Evolutionary conservation across 495 filamentous ascomycete genomes (phyloP), one percentile per base, ranked within the genome.

Genomic region (Xylona heveae): DNA sequence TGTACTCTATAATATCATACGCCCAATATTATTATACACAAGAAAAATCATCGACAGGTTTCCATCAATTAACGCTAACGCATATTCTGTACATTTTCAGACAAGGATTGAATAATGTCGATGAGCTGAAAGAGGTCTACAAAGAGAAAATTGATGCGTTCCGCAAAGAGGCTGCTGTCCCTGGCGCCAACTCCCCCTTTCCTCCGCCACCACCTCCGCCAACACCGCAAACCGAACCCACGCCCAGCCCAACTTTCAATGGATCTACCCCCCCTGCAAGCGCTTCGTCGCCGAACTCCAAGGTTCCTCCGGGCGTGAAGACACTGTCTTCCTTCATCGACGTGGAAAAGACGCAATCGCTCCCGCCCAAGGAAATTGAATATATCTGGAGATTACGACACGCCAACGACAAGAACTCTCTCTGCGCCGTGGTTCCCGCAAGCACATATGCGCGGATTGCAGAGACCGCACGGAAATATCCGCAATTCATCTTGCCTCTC

Each of bases 341-440:
- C 49, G 56, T 94, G 29, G 53, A 68, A 30, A 93, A 91, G 46
- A 70, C 73, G 25, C 54, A 57, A 29, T 42, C 50, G 19, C 74
- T 94, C 12, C 79, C 85, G 0, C 42, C 60, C n/a, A 70, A 74
- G 42, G 81, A 95, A 46, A 75, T 95, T 35, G 69, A 82, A 45
- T 65, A 72, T 17, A 64, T 94, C 43, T 97, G 88, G 88, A 78
- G 83, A 1, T 66, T 88, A n/a, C 77, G 78, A 13, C 81, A 93
- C 54, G 69, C 78, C 20, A 47, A 58, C 2, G 65, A 71, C 36
- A 48, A 70, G 0, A 53, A 64, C 40, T 78, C 78, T 18, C 70
- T 97, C 4, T 84, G 76, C 56, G 88, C 84, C 15, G 62, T 66
- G 14, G 72, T 97, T 38, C 79, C 81, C 0, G 42, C 70, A 0